Evolutionary conservation across 2,329 filamentous ascomycete genomes (phyloP), one percentile per base, ranked within the genome.

Genomic region (Arachnopeziza araneosa): DNA sequence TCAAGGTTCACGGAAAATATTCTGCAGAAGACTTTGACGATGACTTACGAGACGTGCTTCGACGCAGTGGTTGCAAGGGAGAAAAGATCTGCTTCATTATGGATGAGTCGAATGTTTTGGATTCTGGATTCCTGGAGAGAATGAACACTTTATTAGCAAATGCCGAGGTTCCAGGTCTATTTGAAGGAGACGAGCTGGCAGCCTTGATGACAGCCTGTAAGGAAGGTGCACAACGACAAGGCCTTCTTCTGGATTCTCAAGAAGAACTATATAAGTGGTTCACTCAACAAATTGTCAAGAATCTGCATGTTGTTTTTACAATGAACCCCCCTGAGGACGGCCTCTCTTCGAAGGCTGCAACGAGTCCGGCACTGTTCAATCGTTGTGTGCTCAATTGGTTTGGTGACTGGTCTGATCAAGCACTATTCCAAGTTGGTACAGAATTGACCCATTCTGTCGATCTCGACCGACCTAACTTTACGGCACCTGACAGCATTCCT

Each of bases 211-310:
- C 96, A 24, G 92, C 93, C 58, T 99, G 96, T 80, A 98, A 97
- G 75, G 95, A 99, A 78, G 96, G 95, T 61, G 93, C 95, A 22
- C 95, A 99, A 74, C 88, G 93, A 63, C 95, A 99, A 78, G 95
- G 95, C 54, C 82, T 98, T 60, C 86, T 98, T 61, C 84, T 99
- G 1, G 95, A 99, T 76, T 98, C 95, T 1, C 93, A 96, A 68
- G 96, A 99, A 77, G 95, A 99, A 75, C 81, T 99, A n/a, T 99
- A 99, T 82, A 98, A 98, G 78, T 99, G 95, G 95, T 99, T 99
- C 78, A 99, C 96, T 0, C 91, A 96, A 70, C 95, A 99, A 75
- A 98, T 99, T 70, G 90, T 99, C 73, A 96, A 96, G 80, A 99
- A 99, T 72, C 79, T 99, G 50, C 95, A 99, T 71, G 95, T 99